These are phyloP conservation scores for Ricinus communis DNA, from an alignment of 345 rosid species.

Conservation along the genomic window DNA sequence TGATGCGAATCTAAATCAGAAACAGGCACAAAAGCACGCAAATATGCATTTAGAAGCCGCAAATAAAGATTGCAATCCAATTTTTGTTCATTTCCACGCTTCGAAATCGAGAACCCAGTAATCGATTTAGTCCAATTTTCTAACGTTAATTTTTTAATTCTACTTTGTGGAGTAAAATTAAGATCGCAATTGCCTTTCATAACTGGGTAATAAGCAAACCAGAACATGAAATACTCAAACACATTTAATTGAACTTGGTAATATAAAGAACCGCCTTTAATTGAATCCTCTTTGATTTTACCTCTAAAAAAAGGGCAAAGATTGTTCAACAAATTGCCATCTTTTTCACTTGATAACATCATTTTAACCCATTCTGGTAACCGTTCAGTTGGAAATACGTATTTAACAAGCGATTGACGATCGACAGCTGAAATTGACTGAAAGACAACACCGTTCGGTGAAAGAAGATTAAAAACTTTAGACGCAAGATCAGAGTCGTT, in stretches of 20 bases:
- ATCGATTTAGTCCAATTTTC: slow-evolving; percentile 68
- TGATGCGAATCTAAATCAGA: slow-evolving; percentile 57
- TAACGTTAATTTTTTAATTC: slow-evolving; percentile 49
- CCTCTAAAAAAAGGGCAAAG: slow-evolving; percentile 62
- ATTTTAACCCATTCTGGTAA: slow-evolving; percentile 72
- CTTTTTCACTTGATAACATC: slow-evolving; percentile 51
- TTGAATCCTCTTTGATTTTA: slow-evolving; percentile 56
- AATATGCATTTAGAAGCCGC: slow-evolving; percentile 66
- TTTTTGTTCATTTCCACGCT: slow-evolving; percentile 53
- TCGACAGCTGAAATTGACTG: slow-evolving; percentile 72
- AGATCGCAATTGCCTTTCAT: slow-evolving; percentile 59
- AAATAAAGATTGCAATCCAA: slow-evolving; percentile 62
- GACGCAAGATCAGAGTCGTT: slow-evolving; percentile 47
- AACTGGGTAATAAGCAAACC: slow-evolving; percentile 91
- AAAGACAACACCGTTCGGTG: slow-evolving; percentile 56
- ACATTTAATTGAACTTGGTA: slow-evolving; percentile 65
- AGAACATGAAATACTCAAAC: slow-evolving; percentile 83
- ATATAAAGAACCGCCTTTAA: slow-evolving; percentile 49
- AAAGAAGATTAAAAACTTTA: slow-evolving; percentile 53
- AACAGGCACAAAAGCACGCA: slow-evolving; percentile 76
- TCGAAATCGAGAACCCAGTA: slow-evolving; percentile 52
- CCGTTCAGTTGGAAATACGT: slow-evolving; percentile 78
- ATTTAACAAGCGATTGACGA: slow-evolving; percentile 65
- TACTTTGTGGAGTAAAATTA: slow-evolving; percentile 39
- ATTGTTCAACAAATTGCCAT: slow-evolving; percentile 43